Conservation (phyloP, 768 basidiomycete genomes). For the Russula brevipes region DNA sequence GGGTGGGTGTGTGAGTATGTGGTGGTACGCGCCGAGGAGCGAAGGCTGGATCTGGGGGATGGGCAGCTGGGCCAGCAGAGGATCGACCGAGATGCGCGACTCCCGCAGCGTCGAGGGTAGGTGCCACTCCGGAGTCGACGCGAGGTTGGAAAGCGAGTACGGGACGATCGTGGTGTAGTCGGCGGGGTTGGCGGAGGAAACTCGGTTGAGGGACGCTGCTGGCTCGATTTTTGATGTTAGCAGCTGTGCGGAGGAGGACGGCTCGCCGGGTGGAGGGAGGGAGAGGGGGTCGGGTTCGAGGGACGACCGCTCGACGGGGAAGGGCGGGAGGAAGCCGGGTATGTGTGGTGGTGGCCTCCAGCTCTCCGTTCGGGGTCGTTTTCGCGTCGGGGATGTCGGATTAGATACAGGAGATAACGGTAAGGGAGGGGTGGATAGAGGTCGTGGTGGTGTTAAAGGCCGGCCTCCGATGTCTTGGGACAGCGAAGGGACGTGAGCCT, state of each 20-base stretch:
- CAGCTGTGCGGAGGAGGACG: slow-evolving; percentile 34
- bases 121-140: slow-evolving; percentile 63
- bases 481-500: slow-evolving; percentile 17
- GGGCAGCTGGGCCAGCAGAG: slow-evolving; percentile 33
- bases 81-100: slow-evolving; percentile 7
- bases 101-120: slow-evolving; percentile 39
- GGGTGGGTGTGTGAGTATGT: slow-evolving; percentile 69
- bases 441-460: slow-evolving; percentile 24
- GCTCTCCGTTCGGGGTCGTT: slow-evolving; percentile 49
- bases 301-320: slow-evolving; percentile 40
- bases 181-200: slow-evolving; percentile 43
- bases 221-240: slow-evolving; percentile 35
- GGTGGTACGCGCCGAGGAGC: slow-evolving; percentile 65
- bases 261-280: slow-evolving; percentile 35
- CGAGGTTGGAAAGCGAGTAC: slow-evolving; percentile 67
- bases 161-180: slow-evolving; percentile 70
- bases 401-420: slow-evolving; percentile 57
- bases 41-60: slow-evolving; percentile 59
- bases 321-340: slow-evolving; percentile 64
- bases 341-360: slow-evolving; percentile 63
- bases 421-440: slow-evolving; percentile 38
- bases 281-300: slow-evolving; percentile 33
- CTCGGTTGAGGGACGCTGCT: slow-evolving; percentile 40
- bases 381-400: slow-evolving; percentile 52
- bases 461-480: slow-evolving; percentile 17